These are phyloP conservation scores for Holtermannia corniformis DNA, from an alignment of 768 basidiomycete genomes.

Conservation along the genomic window DNA sequence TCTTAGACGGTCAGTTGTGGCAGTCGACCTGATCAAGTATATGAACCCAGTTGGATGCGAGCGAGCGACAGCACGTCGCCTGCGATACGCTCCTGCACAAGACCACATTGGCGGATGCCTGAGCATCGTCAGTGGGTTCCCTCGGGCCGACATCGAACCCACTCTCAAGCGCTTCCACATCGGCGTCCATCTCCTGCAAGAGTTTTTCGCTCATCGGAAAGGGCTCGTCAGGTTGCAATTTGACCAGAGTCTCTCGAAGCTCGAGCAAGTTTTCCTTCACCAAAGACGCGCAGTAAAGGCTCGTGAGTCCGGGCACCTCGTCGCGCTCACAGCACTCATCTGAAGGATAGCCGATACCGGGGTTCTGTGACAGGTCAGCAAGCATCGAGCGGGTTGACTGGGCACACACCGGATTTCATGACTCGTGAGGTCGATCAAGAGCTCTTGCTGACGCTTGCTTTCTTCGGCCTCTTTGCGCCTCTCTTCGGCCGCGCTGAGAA, in stretches of 20 bases:
- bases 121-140: neutral
- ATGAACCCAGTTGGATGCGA: constrained; percentile 27
- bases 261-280: constrained; percentile 33
- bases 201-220: constrained; percentile 19
- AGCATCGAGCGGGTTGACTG: neutral
- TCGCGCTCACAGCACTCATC: neutral
- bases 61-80: constrained; percentile 36
- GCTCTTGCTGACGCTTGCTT: constrained; percentile 38
- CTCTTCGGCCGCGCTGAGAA: constrained; percentile 27
- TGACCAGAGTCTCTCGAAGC: constrained; percentile 21
- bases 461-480: constrained; percentile 33
- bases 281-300: constrained; percentile 37
- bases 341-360: constrained; percentile 41
- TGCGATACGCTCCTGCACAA: constrained; percentile 36
- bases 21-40: too few species aligned
- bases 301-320: constrained; percentile 38
- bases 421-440: constrained; percentile 40
- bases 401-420: constrained; percentile 33
- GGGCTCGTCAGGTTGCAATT: constrained; percentile 12
- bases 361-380: constrained; percentile 12
- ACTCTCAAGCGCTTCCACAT: constrained; percentile 40
- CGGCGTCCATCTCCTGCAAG: constrained; percentile 33
- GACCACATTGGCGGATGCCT: constrained; percentile 30
- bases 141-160: constrained; percentile 4
- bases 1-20: too few species aligned